Percentiles rank a stretch among this genome's conserved stretches.
phyloP scores from a whole-genome alignment of 257 asterid genomes.

The Solanum bulbocastanum region DNA sequence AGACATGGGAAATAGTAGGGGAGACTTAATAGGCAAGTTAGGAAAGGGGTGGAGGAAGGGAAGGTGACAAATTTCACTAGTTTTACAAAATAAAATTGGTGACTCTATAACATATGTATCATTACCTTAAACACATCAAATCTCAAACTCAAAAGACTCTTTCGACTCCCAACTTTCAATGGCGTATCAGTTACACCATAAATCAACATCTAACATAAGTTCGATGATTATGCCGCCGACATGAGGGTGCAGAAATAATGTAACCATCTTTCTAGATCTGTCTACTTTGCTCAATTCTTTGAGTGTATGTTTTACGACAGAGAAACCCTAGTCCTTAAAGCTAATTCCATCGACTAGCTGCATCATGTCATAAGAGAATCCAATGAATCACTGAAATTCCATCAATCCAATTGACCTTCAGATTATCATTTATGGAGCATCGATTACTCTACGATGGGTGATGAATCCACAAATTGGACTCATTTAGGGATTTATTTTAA shows the following conservation, averaged over 20 bases:
- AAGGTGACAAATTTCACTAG: too few species aligned
- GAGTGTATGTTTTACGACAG: constrained; percentile 49
- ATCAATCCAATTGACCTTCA: background rate
- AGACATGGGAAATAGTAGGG: too few species aligned
- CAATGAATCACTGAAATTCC: constrained; percentile 35
- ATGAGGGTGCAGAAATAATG: constrained; percentile 52
- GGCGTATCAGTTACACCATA: background rate
- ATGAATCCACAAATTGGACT: too few species aligned
- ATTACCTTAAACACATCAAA: too few species aligned
- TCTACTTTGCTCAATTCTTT: constrained; percentile 55
- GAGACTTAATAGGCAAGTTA: too few species aligned
- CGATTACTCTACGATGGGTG: constrained; percentile 56
- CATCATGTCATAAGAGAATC: constrained; percentile 40
- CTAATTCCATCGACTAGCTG: constrained; percentile 36
- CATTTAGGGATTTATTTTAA: too few species aligned
- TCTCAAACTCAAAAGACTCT: too few species aligned
- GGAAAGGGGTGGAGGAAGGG: too few species aligned
- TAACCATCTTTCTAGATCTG: constrained; percentile 19
- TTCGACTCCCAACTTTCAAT: background rate
- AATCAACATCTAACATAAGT: constrained; percentile 42
- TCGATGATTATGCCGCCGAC: constrained; percentile 33
- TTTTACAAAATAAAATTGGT: too few species aligned
- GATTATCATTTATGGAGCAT: constrained; percentile 33
- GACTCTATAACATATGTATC: too few species aligned
- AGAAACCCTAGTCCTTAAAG: constrained; percentile 42